Evolutionary conservation across 225 moss, liverwort and hornwort genomes (phyloP), one percentile per base, ranked within the genome.

Genomic region (Pseudisothecium myosuroides): DNA sequence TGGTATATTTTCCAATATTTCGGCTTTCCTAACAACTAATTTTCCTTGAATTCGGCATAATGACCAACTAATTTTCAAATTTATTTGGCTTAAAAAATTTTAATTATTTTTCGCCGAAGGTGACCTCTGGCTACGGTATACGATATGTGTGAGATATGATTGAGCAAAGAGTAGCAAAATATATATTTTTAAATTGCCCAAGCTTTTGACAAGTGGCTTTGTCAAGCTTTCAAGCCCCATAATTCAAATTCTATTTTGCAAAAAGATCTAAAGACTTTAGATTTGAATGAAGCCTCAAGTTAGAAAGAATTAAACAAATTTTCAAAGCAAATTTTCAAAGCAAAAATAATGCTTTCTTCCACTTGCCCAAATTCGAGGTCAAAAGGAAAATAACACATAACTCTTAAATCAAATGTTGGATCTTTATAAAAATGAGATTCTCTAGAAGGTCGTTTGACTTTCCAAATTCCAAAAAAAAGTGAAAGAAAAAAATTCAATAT

Each of bases 321-420:
- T 31, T 49, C 20, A 32, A 75, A 49, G 2, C 19, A 20, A 32
- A 32, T 7, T 29, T 31, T 49, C 20, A 32, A 75, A 49, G 2
- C 19, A 20, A 32, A n/a, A 49, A 12, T 12, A 32, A 49, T 19
- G 20, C 16, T 49, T 27, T 75, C 7, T 7, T 49, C 4, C 2
- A 23, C 19, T 0, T 49, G 2, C 0, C 6, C 4, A 3, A 45
- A 28, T 43, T 26, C 0, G 9, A 41, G 15, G 15, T 14, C n/a
- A 5, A 37, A 26, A 41, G 23, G 1, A 15, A 43, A 41, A n/a
- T 41, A 22, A 6, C 11, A 65, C 3, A 18, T 10, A 31, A 19
- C 3, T 67, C 36, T 20, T 12, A 7, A n/a, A n/a, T 4, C 39
- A 24, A 24, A 7, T n/a, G 14, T 23, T 69, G 7, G 8, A 39